phyloP scores from a whole-genome alignment of 805 yeast genomes.

The Candida maris region DNA sequence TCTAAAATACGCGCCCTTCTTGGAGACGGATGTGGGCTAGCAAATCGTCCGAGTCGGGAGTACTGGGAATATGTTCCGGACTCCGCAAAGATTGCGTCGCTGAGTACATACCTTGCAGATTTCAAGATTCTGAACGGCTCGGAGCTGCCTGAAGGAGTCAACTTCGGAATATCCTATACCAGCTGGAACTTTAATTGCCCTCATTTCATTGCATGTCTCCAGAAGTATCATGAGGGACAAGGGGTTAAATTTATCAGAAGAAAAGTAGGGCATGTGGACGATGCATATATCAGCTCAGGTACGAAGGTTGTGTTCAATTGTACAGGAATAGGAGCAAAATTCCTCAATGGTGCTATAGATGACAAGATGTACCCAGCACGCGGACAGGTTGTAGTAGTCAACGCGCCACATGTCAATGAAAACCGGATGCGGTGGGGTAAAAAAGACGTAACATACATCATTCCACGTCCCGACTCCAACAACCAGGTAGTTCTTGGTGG shows the following conservation, averaged over 20 bases:
- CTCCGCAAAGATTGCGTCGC: constrained; percentile 42
- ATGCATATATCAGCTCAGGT: constrained; percentile 40
- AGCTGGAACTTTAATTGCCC: constrained; percentile 78
- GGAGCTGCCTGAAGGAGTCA: constrained; percentile 49
- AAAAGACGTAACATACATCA: constrained; percentile 60
- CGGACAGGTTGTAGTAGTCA: constrained; percentile 74
- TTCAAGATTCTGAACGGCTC: constrained; percentile 34
- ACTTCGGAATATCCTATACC: constrained; percentile 51
- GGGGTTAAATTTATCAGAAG: constrained; percentile 53
- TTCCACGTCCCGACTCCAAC: constrained; percentile 65
- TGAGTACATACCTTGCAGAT: constrained; percentile 47
- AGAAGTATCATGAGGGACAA: constrained; percentile 36
- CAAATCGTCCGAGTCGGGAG: constrained; percentile 53
- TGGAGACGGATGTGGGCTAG: constrained; percentile 51
- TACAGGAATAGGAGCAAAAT: constrained; percentile 67
- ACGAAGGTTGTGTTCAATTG: constrained; percentile 65
- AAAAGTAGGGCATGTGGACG: constrained; percentile 50
- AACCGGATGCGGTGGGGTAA: constrained; percentile 61
- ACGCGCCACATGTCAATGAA: constrained; percentile 63
- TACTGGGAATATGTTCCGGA: constrained; percentile 52
- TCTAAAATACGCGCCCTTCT: constrained; percentile 39
- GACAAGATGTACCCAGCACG: constrained; percentile 62
- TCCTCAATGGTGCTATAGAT: constrained; percentile 65
- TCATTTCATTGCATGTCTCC: constrained; percentile 47
- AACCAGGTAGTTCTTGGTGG: constrained; percentile 77